A percentile compares a stretch with the other conserved stretches of the same genome.
phyloP scores from a whole-genome alignment of 2,329 filamentous ascomycete genomes.

The Ilyonectria destructans region DNA sequence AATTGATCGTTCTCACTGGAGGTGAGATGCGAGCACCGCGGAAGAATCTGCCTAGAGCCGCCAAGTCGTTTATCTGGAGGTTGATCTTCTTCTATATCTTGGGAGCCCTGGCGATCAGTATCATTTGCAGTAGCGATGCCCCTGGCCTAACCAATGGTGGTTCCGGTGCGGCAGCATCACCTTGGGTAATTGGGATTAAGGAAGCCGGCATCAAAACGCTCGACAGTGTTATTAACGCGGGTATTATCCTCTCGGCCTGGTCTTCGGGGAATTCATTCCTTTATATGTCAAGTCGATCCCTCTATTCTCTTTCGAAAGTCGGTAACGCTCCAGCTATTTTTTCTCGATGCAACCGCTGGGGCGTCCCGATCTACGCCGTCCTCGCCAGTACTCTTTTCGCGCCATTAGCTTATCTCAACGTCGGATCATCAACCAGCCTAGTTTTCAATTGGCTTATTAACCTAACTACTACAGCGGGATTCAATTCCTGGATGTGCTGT shows the following conservation, averaged over 20 bases:
- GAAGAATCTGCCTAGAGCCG: constrained; percentile 52
- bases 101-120: constrained; percentile 33
- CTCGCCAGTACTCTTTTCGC: background rate
- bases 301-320: constrained; percentile 7
- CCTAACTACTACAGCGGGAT: constrained; percentile 38
- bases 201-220: background rate
- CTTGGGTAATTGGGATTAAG: constrained; percentile 53
- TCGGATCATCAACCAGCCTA: constrained; percentile 46
- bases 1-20: constrained; percentile 50
- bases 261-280: constrained; percentile 8
- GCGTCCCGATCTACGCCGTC: constrained; percentile 1
- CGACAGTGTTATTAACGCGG: constrained; percentile 11
- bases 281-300: background rate
- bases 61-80: constrained; percentile 50
- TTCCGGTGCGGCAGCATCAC: constrained; percentile 58
- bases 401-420: constrained; percentile 66
- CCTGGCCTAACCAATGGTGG: constrained; percentile 49
- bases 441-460: constrained; percentile 74
- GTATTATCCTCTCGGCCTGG: background rate
- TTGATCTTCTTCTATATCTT: constrained; percentile 50
- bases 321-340: constrained; percentile 9
- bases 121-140: constrained; percentile 30
- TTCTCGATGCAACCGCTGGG: background rate
- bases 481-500: constrained; percentile 35
- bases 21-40: constrained; percentile 55